These are phyloP conservation scores for Podaxis mareebaensis DNA, from an alignment of 768 basidiomycete genomes.

Conservation along the genomic window DNA sequence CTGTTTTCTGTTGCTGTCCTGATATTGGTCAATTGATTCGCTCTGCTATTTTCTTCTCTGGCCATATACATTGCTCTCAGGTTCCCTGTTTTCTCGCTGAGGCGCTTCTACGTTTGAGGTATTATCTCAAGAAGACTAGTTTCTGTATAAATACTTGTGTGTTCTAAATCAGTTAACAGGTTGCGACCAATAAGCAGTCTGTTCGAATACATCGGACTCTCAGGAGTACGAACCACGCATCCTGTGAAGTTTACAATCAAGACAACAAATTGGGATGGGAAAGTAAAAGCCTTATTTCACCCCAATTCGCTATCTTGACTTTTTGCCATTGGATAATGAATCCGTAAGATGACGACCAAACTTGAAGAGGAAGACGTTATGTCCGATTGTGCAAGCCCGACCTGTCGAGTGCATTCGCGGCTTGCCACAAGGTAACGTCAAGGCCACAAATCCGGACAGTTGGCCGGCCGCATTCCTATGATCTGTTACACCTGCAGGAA, in stretches of 20 bases:
- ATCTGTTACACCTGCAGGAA: no score
- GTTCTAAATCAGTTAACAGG: not conserved
- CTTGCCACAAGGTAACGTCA: not conserved
- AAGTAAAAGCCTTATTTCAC: not conserved
- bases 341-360: not conserved
- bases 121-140: not conserved
- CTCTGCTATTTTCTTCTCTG: not conserved
- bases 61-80: not conserved
- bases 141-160: conserved; percentile 2
- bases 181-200: not conserved
- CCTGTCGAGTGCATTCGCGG: not conserved
- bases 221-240: not conserved
- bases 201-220: not conserved
- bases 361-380: not conserved
- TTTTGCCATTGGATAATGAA: not conserved
- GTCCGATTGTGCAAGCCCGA: not conserved
- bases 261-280: not conserved
- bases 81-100: not conserved
- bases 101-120: not conserved
- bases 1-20: conserved; percentile 1
- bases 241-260: not conserved
- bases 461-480: not conserved
- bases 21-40: not conserved
- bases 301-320: not conserved
- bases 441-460: not conserved